A percentile compares a stretch with the other conserved stretches of the same genome.
Evolutionary conservation across 2,329 filamentous ascomycete genomes (phyloP).

Genomic region (Talaromyces sp.): DNA sequence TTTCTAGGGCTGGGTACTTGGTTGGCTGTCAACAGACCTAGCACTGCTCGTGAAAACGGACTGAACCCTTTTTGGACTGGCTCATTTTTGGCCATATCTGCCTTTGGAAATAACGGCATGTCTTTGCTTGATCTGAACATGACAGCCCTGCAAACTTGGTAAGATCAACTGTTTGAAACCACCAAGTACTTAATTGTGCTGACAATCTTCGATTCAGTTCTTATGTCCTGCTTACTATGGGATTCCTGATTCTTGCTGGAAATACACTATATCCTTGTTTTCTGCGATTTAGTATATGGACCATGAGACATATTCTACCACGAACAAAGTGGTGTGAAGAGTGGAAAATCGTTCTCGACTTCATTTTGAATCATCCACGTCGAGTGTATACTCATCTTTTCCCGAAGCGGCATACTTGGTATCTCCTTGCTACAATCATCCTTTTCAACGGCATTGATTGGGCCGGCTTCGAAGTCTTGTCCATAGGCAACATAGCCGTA

Average conservation of each 20-base stretch:
- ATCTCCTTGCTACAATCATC: constrained; percentile 60
- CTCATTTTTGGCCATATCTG: constrained; percentile 52
- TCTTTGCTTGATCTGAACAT: constrained; percentile 54
- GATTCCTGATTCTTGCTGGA: constrained; percentile 59
- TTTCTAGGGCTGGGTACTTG: constrained; percentile 48
- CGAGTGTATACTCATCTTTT: constrained; percentile 51
- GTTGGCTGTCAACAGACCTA: constrained; percentile 42
- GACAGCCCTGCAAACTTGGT: constrained; percentile 43
- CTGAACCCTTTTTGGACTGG: constrained; percentile 50
- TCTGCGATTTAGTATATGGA: constrained; percentile 59
- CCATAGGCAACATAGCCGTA: constrained; percentile 59
- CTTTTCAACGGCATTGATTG: constrained; percentile 62
- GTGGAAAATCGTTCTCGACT: constrained; percentile 33
- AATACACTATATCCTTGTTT: constrained; percentile 66
- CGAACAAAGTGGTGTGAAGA: constrained; percentile 26
- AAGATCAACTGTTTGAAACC: background rate
- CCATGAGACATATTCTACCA: constrained; percentile 34
- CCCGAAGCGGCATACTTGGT: constrained; percentile 62
- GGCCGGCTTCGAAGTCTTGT: constrained; percentile 63
- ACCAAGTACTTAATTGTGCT: background rate
- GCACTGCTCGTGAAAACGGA: constrained; percentile 43
- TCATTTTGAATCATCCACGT: constrained; percentile 35
- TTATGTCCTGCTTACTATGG: constrained; percentile 49
- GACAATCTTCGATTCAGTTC: constrained; percentile 23
- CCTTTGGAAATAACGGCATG: constrained; percentile 57